Base-by-base conservation (phyloP, 208 protist species). In the Trypanosoma platydactyli region DNA sequence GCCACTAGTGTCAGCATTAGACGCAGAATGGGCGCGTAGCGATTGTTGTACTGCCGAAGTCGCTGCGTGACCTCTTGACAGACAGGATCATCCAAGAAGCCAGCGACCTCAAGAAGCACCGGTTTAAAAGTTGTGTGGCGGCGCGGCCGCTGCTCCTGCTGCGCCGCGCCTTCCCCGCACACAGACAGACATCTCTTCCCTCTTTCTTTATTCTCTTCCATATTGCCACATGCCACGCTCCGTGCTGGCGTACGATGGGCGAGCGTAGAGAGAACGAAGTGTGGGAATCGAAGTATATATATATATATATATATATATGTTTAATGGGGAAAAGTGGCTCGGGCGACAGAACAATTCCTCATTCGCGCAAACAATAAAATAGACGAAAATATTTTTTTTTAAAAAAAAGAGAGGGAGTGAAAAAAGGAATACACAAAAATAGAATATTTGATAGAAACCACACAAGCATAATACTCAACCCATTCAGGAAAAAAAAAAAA, bases 11-110 rank as follows among this genome's bases (percentile, higher is more conserved):
- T 87, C 27, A 77, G 65, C 22, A 81, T 75, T n/a, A 84, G 62
- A 22, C 88, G 79, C 70, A 94, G 54, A 40, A 89, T 72, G 22
- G 77, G 77, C 3, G 49, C 44, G 55, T 94, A 94, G 11, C 88
- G 81, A 42, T 84, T 87, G 62, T 77, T 84, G 52, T 84, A 80
- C 54, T 75, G 52, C 27, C 80, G 88, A 49, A 94, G 69, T 3
- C 72, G 75, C 38, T 57, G 62, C 24, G 65, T 62, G 5, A 88
- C 46, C 1, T 73, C 78, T 9, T 55, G 42, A 16, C 80, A 76
- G 0, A 59, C 41, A 0, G 49, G 40, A 64, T 91, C 83, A 42
- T 83, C 71, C 53, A 90, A 75, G 44, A 61, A 61, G 1, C 88
- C 88, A 6, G 80, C 73, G 0, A 91, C 69, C 65, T 94, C 88